phyloP scores from a whole-genome alignment of 805 yeast genomes.

The Candida sithepensis region DNA sequence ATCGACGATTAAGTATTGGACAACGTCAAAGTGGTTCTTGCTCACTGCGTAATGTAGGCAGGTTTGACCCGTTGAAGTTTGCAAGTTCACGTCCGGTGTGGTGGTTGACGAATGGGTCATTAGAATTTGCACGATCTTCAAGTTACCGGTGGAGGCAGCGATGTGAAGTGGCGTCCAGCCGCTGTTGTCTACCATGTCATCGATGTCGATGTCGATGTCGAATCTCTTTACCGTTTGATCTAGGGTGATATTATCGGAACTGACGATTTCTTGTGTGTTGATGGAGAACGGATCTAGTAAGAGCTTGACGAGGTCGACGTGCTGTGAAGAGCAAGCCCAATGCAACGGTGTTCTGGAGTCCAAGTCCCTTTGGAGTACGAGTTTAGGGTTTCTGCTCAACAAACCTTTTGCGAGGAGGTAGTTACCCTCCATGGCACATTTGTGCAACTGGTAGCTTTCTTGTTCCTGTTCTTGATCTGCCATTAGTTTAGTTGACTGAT shows the following conservation, averaged over 20 bases:
- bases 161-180: conserved; percentile 92
- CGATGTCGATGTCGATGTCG: conserved; percentile 64
- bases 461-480: neutral
- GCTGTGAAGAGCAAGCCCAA: conserved; percentile 78
- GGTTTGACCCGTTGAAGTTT: conserved; percentile 66
- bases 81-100: conserved; percentile 55
- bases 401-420: conserved; percentile 46
- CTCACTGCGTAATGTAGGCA: conserved; percentile 74
- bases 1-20: conserved; percentile 45
- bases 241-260: neutral
- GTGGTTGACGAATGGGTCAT: conserved; percentile 44
- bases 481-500: too few species aligned
- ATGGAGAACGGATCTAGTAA: conserved; percentile 37
- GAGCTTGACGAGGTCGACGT: conserved; percentile 46
- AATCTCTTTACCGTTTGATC: conserved; percentile 11
- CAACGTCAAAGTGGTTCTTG: conserved; percentile 56
- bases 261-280: conserved; percentile 4
- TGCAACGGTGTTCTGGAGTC: conserved; percentile 81
- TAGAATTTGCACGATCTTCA: conserved; percentile 47
- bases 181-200: conserved; percentile 63
- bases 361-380: conserved; percentile 49
- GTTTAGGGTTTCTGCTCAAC: conserved; percentile 46
- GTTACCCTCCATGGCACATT: conserved; percentile 66
- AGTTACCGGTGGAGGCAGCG: conserved; percentile 70
- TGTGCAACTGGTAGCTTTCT: conserved; percentile 38